These are phyloP conservation scores for Tubosaeta sp. DNA, from an alignment of 768 basidiomycete genomes.

Conservation along the genomic window DNA sequence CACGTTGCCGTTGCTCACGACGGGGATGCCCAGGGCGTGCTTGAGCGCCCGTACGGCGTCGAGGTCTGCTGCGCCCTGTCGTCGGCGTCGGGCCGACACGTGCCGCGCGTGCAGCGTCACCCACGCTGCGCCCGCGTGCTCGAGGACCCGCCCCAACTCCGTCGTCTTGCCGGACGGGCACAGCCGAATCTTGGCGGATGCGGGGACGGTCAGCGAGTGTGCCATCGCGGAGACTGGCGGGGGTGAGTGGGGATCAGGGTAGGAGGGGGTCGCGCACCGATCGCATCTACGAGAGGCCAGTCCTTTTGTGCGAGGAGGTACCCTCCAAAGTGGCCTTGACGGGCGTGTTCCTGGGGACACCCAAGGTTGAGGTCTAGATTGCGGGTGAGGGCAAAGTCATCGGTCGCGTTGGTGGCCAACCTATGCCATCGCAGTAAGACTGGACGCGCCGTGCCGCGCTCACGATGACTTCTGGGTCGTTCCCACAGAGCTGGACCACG, in stretches of 20 bases:
- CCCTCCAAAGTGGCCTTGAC: conserved; percentile 65
- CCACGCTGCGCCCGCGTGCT: conserved; percentile 66
- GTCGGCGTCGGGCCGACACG: conserved; percentile 62
- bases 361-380: conserved; percentile 72
- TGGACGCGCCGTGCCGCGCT: conserved; percentile 58
- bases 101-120: conserved; percentile 72
- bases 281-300: conserved; percentile 61
- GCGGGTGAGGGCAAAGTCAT: not conserved
- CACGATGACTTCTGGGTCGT: conserved; percentile 59
- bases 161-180: conserved; percentile 53
- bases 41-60: conserved; percentile 55
- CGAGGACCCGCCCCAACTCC: conserved; percentile 53
- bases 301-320: conserved; percentile 72
- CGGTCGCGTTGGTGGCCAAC: conserved; percentile 35
- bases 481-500: conserved; percentile 71
- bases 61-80: conserved; percentile 71
- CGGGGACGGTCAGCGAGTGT: conserved; percentile 57
- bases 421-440: conserved; percentile 63
- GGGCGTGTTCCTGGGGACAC: conserved; percentile 70
- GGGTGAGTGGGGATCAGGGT: not conserved
- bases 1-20: conserved; percentile 81
- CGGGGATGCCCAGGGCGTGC: conserved; percentile 46
- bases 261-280: conserved; percentile 41
- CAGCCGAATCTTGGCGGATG: conserved; percentile 60
- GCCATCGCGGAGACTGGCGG: conserved; percentile 60